Conservation (phyloP, 805 yeast genomes). For the Kurtzmaniella cleridarum region DNA sequence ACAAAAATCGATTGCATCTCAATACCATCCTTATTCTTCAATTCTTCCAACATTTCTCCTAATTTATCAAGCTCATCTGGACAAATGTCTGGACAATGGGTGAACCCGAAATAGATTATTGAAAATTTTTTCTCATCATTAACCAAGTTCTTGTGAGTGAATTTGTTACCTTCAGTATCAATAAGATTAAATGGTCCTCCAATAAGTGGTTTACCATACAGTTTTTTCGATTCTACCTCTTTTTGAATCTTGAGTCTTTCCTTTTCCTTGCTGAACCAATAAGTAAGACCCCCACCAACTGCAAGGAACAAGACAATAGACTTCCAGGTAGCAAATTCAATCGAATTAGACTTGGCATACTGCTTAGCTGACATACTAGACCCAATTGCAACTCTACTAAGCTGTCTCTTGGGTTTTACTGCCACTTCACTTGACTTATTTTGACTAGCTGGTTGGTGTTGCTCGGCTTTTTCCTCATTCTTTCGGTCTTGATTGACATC, state of each 20-base stretch:
- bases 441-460: no score
- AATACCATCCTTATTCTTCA: conserved; percentile 51
- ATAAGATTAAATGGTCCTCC: conserved; percentile 83
- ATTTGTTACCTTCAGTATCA: conserved; percentile 65
- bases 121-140: conserved; percentile 63
- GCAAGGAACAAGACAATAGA: conserved; percentile 62
- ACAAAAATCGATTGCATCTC: conserved; percentile 81
- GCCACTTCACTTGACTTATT: no score
- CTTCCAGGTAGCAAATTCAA: conserved; percentile 83
- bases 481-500: no score
- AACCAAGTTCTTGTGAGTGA: conserved; percentile 71
- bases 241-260: conserved; percentile 65
- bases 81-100: conserved; percentile 97
- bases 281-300: conserved; percentile 69
- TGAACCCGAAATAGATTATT: conserved; percentile 90
- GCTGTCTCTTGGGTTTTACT: conserved; percentile 44
- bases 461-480: no score
- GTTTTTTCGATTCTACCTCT: conserved; percentile 80
- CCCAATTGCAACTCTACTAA: conserved; percentile 79
- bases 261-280: conserved; percentile 71
- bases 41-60: conserved; percentile 61
- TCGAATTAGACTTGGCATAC: conserved; percentile 32
- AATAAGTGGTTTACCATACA: conserved; percentile 85
- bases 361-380: conserved; percentile 26
- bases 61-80: conserved; percentile 96